A percentile compares a stretch with the other conserved stretches of the same genome.
Conservation (phyloP, 768 basidiomycete species). For the Dacryopinax spathularia region DNA sequence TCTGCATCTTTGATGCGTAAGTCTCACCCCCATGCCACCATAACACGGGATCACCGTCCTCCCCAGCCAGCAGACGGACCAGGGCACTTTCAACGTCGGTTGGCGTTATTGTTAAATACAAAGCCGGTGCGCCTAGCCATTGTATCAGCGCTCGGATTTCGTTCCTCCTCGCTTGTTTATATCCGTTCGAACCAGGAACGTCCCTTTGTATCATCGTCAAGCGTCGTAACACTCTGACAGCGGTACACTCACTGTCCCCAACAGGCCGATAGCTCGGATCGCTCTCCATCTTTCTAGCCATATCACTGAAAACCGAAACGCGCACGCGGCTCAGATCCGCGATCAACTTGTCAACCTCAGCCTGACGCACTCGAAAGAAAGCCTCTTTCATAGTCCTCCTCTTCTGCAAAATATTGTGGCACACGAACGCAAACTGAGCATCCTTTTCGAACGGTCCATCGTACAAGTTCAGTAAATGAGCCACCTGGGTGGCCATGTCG, state of each 20-base stretch:
- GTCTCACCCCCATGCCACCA: conserved; percentile 14
- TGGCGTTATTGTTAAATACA: conserved; percentile 37
- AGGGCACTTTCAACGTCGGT: conserved; percentile 31
- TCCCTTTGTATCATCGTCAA: not conserved
- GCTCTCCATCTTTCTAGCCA: not conserved
- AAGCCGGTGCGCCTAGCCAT: conserved; percentile 26
- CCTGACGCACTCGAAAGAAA: not conserved
- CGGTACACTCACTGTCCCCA: not conserved
- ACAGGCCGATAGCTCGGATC: not conserved
- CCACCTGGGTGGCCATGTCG: not conserved
- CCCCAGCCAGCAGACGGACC: conserved; percentile 28
- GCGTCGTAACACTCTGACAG: not conserved
- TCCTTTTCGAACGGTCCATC: not conserved
- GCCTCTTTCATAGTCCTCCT: not conserved
- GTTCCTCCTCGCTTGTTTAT: conserved; percentile 23
- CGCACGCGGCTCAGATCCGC: not conserved
- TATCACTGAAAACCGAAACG: not conserved
- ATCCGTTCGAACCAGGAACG: conserved; percentile 22
- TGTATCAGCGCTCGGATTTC: conserved; percentile 28
- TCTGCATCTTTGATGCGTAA: conserved; percentile 21
- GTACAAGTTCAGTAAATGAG: not conserved
- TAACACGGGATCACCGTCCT: conserved; percentile 27
- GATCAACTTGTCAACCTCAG: not conserved
- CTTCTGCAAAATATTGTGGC: not conserved
- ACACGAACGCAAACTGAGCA: not conserved